Evolutionary conservation across 805 yeast genomes (phyloP).

Genomic region (Hermanozyma aechmeae): DNA sequence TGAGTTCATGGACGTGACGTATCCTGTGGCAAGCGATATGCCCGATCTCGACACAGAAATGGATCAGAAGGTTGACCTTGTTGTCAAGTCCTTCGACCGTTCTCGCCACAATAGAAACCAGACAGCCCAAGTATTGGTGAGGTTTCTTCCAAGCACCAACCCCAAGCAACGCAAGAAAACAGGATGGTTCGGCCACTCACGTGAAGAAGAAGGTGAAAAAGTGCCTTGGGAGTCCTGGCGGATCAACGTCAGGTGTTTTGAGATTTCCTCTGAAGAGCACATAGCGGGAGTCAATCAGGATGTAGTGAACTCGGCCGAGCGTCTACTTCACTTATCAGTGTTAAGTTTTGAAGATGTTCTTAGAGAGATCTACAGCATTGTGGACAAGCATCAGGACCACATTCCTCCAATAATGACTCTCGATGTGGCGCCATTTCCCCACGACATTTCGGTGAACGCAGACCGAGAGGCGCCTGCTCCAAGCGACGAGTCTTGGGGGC

Average conservation of each 20-base stretch:
- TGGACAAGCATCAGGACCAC: slow-evolving; percentile 50
- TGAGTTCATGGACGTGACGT: slow-evolving; percentile 52
- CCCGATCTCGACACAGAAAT: slow-evolving; percentile 41
- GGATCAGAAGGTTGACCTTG: slow-evolving; percentile 24
- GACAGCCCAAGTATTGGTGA: slow-evolving; percentile 25
- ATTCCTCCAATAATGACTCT: slow-evolving; percentile 67
- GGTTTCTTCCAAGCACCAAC: slow-evolving; percentile 30
- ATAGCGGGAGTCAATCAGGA: not conserved
- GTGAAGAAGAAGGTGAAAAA: slow-evolving; percentile 22
- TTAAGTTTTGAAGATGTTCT: slow-evolving; percentile 32
- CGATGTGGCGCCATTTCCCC: slow-evolving; percentile 59
- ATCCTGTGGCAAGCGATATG: slow-evolving; percentile 39
- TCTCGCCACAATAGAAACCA: slow-evolving; percentile 1
- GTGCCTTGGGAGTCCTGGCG: slow-evolving; percentile 66
- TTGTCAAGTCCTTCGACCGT: slow-evolving; percentile 13
- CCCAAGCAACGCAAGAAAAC: slow-evolving; percentile 32
- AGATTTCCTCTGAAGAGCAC: slow-evolving; percentile 10
- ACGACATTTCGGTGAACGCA: slow-evolving; percentile 17
- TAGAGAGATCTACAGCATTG: slow-evolving; percentile 39
- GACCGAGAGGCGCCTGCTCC: slow-evolving; percentile 5
- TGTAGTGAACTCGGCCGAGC: slow-evolving; percentile 14
- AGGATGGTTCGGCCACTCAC: slow-evolving; percentile 44
- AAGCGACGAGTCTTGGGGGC: slow-evolving; percentile 32
- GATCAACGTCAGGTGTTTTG: slow-evolving; percentile 39
- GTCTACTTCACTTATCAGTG: slow-evolving; percentile 18